Evolutionary conservation across 352 stramenopile species (phyloP).

Genomic region (Phytophthora ramorum): DNA sequence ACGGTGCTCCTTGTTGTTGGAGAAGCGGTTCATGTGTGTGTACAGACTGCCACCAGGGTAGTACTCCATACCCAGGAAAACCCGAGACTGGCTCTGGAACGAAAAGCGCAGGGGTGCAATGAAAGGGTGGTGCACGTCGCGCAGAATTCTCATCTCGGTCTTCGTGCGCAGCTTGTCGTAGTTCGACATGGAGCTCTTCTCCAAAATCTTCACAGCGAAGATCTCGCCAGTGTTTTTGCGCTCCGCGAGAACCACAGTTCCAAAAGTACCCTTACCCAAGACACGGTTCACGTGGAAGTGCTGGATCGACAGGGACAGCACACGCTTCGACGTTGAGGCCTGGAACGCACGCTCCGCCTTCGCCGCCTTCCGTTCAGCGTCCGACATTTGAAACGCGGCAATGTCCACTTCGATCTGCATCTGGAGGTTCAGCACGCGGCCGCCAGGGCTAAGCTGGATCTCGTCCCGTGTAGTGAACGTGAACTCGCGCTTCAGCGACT

Average conservation of each 20-base stretch:
- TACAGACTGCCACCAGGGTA: conserved; percentile 88
- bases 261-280: conserved; percentile 95
- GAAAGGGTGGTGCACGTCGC: conserved; percentile 93
- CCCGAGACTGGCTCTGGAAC: conserved; percentile 82
- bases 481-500: conserved; percentile 78
- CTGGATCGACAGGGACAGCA: conserved; percentile 89
- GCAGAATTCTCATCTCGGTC: conserved; percentile 92
- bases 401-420: conserved; percentile 90
- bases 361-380: conserved; percentile 71
- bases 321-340: conserved; percentile 79
- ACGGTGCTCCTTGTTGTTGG: conserved; percentile 89
- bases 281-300: conserved; percentile 96
- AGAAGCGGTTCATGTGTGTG: conserved; percentile 94
- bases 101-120: conserved; percentile 91
- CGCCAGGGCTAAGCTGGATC: conserved; percentile 76
- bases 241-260: conserved; percentile 90
- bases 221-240: conserved; percentile 88
- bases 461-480: conserved; percentile 86
- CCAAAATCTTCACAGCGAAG: conserved; percentile 94
- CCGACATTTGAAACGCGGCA: conserved; percentile 79
- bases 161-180: conserved; percentile 94
- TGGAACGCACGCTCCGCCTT: conserved; percentile 75
- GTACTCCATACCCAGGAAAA: conserved; percentile 89
- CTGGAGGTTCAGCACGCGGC: conserved; percentile 77
- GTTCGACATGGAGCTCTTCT: conserved; percentile 92